Evolutionary conservation across 1,139 yeast species (phyloP), one percentile per base, ranked within the genome.

Genomic region (Pichia sp.): DNA sequence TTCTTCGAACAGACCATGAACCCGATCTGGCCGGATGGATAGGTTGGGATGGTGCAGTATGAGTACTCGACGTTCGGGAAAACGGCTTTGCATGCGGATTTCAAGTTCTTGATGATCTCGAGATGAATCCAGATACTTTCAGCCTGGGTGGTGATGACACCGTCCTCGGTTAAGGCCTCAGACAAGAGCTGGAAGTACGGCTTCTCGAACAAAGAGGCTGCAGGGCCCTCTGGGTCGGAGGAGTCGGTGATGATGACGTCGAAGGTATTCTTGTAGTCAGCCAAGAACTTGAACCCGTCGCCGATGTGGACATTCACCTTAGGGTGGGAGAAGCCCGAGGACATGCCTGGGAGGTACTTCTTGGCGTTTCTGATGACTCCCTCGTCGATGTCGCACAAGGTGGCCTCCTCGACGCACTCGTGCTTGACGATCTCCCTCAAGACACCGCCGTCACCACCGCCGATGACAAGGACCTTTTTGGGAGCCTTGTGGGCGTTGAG

Each of bases 171-270:
- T 62, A 90, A 78, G 23, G 97, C 96, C 60, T 80, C 82, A 66
- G 76, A 74, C 71, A 90, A 77, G 63, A 90, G 77, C 70, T 85
- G 77, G 70, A 89, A 90, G 76, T 89, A 90, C 34, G 88, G 87
- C 66, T 85, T 82, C 72, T 88, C 91, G 80, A 90, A 90, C 56
- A 90, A 78, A 28, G 86, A 77, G 68, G 85, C 96, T 48, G 97
- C 97, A 40, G 97, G 97, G 52, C 97, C 97, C 70, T 90, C 97
- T 47, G 97, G 97, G 69, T 90, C 97, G 39, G 96, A 87, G 16
- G 96, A 88, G 69, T 90, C 97, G 47, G 96, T 88, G 69, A 90
- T 84, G 67, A 90, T 89, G 42, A 89, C 96, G 69, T 90, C 97
- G 65, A 87, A 90, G 21, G 67, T 59, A 65, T 79, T 77, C 62